Evolutionary conservation across 768 basidiomycete species (phyloP).

Genomic region (Tylopilus rubrobrunneus): DNA sequence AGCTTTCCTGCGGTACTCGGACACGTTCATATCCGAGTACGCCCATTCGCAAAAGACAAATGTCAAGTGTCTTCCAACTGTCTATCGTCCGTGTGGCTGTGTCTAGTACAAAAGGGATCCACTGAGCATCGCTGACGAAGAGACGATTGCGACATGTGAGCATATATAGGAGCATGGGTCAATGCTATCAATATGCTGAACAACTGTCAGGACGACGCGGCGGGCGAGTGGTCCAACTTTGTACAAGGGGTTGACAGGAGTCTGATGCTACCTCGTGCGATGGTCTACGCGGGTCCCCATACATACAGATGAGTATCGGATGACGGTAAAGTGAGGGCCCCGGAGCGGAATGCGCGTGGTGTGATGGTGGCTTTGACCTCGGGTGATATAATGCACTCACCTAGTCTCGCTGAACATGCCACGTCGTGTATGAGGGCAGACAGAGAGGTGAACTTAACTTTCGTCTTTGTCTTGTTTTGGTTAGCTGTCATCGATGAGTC

Average conservation of each 20-base stretch:
- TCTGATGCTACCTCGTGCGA: not conserved
- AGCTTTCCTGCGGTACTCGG: not conserved
- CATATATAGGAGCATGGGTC: no score
- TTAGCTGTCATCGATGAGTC: not conserved
- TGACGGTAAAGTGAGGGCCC: not conserved
- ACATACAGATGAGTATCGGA: not conserved
- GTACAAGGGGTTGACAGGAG: no score
- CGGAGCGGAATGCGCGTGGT: not conserved
- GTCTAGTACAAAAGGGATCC: not conserved
- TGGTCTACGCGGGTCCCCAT: not conserved
- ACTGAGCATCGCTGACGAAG: no score
- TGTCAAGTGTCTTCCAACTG: no score
- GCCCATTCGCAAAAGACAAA: not conserved
- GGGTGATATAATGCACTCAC: not conserved
- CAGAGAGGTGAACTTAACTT: not conserved
- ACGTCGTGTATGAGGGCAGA: slow-evolving; percentile 4
- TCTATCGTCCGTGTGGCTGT: not conserved
- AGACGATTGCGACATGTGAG: not conserved
- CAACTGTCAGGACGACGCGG: not conserved
- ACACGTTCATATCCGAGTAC: not conserved
- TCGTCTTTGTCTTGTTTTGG: not conserved
- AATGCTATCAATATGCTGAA: not conserved
- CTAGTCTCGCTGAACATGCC: not conserved
- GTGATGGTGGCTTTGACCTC: not conserved
- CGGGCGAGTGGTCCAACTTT: not conserved